Percentiles rank a stretch among this genome's conserved stretches.
phyloP scores from a whole-genome alignment of 1,284 basidiomycete species.

The Heterobasidion occidentale region DNA sequence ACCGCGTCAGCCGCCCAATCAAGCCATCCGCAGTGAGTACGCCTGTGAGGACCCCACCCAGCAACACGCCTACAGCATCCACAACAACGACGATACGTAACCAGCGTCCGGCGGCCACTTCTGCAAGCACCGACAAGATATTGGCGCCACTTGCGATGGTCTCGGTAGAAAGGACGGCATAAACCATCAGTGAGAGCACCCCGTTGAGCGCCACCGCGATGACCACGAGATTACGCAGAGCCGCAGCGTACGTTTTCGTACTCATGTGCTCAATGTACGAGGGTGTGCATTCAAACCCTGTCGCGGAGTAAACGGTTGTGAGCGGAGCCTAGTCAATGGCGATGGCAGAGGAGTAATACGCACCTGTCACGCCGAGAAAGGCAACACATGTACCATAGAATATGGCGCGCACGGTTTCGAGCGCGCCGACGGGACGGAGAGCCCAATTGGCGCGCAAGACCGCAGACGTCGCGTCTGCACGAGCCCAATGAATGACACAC shows the following conservation, averaged over 20 bases:
- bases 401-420: conserved; percentile 33
- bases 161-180: conserved; percentile 50
- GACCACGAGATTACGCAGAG: conserved; percentile 57
- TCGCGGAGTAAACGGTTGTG: not conserved
- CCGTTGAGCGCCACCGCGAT: conserved; percentile 48
- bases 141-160: conserved; percentile 39
- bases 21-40: conserved; percentile 42
- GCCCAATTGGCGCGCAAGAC: conserved; percentile 49
- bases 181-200: conserved; percentile 45
- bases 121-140: conserved; percentile 51
- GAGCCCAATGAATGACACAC: conserved; percentile 42
- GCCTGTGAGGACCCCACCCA: conserved; percentile 65
- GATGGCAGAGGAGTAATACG: conserved; percentile 3
- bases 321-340: not conserved
- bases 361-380: conserved; percentile 65
- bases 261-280: conserved; percentile 57
- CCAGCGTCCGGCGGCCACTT: conserved; percentile 48
- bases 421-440: conserved; percentile 22
- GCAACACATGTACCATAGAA: conserved; percentile 62
- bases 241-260: conserved; percentile 41
- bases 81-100: conserved; percentile 50
- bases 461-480: conserved; percentile 27
- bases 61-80: conserved; percentile 60
- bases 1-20: conserved; percentile 43
- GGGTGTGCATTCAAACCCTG: conserved; percentile 43